Evolutionary conservation across 306 rosid genomes (phyloP).

Genomic region (Casuarina glauca): DNA sequence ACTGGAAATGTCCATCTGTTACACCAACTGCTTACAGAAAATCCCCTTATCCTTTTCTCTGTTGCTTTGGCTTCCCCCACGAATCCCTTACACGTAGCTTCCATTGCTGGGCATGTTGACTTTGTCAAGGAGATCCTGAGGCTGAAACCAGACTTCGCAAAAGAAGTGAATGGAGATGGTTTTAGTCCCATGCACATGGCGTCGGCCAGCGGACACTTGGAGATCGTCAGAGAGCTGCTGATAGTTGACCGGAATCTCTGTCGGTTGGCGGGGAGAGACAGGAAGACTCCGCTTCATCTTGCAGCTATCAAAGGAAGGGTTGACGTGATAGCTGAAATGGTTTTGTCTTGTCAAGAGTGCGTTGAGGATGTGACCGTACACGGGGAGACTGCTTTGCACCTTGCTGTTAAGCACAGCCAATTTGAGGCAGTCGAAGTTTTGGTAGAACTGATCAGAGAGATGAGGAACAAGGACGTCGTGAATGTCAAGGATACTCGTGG

Average conservation of each 20-base stretch:
- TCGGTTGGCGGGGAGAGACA: slow-evolving; percentile 25
- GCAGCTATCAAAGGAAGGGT: slow-evolving; percentile 35
- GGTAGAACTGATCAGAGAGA: slow-evolving; percentile 12
- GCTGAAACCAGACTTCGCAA: slow-evolving; percentile 20
- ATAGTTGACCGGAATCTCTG: slow-evolving; percentile 26
- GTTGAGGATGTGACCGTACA: slow-evolving; percentile 26
- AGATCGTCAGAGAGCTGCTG: slow-evolving; percentile 32
- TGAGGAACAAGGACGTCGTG: slow-evolving; percentile 1
- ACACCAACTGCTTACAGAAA: slow-evolving; percentile 15
- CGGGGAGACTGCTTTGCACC: slow-evolving; percentile 31
- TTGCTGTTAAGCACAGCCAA: slow-evolving; percentile 36
- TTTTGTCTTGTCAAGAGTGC: slow-evolving; percentile 33
- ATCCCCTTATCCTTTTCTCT: slow-evolving; percentile 6
- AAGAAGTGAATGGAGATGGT: slow-evolving; percentile 30
- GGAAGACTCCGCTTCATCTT: slow-evolving; percentile 39
- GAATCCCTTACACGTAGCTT: slow-evolving; percentile 22
- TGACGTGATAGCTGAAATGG: slow-evolving; percentile 26
- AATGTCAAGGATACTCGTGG: slow-evolving; percentile 22
- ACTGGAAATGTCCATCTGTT: slow-evolving; percentile 11
- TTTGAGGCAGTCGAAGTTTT: slow-evolving; percentile 18
- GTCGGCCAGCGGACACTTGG: slow-evolving; percentile 31
- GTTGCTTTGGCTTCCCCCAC: background rate
- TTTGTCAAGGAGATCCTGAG: slow-evolving; percentile 25
- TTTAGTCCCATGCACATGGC: slow-evolving; percentile 34
- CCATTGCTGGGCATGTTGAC: slow-evolving; percentile 13